Evolutionary conservation across 345 rosid genomes (phyloP).

Genomic region (Eucalyptus curtisii): DNA sequence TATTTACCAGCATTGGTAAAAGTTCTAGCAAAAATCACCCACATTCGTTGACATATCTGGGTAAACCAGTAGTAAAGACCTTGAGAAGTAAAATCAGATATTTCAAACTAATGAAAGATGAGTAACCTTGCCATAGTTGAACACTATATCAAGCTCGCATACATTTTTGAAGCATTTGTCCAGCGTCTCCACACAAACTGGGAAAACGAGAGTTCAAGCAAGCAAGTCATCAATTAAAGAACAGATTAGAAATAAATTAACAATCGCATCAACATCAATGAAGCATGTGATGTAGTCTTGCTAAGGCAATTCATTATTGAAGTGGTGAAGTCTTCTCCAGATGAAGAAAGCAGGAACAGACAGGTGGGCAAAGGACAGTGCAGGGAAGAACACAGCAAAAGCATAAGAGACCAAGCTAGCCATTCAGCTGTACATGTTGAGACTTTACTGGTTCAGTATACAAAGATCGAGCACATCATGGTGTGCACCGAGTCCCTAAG

Average conservation of each 20-base stretch:
- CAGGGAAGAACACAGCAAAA: background rate
- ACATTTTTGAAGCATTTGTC: conserved; percentile 98
- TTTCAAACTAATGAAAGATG: background rate
- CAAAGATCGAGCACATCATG: background rate
- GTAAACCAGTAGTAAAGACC: background rate
- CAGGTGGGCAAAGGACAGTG: background rate
- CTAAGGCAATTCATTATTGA: background rate
- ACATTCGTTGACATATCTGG: background rate
- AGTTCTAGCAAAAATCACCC: background rate
- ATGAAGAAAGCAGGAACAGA: background rate
- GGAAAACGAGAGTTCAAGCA: conserved; percentile 4
- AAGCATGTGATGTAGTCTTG: background rate
- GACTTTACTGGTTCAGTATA: background rate
- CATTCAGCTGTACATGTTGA: background rate
- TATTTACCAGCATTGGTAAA: background rate
- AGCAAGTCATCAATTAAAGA: conserved; percentile 1
- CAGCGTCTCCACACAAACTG: conserved; percentile 94
- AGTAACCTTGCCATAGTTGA: conserved; percentile 78
- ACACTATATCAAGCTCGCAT: conserved; percentile 81
- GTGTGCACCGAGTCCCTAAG: background rate
- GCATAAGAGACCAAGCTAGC: background rate
- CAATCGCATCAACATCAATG: background rate
- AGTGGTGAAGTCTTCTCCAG: background rate
- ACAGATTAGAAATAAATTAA: background rate
- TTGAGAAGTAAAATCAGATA: background rate